phyloP scores from a whole-genome alignment of 2,329 filamentous ascomycete genomes.

The Aspergillus caelatus region DNA sequence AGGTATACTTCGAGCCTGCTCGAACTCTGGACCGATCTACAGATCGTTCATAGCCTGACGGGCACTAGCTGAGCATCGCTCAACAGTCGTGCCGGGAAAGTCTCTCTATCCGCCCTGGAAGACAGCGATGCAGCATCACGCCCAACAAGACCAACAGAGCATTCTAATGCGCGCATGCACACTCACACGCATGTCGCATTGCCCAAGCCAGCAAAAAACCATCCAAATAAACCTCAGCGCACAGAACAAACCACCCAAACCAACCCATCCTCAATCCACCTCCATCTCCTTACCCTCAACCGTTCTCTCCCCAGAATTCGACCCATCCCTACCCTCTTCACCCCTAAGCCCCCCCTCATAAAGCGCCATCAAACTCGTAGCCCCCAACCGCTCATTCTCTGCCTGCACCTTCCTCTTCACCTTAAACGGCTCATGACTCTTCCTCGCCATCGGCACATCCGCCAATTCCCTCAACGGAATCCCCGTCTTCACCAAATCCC shows the following conservation, averaged over 20 bases:
- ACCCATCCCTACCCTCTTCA: background rate
- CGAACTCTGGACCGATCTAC: background rate
- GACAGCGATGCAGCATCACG: too few relatives aligned
- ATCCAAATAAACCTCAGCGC: background rate
- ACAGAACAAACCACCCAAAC: background rate
- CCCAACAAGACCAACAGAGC: too few relatives aligned
- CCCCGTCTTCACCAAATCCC: slow-evolving; percentile 32
- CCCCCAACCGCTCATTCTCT: slow-evolving; percentile 29
- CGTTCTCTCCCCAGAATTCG: background rate
- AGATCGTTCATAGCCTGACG: background rate
- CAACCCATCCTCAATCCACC: background rate
- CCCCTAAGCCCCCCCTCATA: slow-evolving; percentile 3
- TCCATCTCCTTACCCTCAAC: background rate
- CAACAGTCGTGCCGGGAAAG: background rate
- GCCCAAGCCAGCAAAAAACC: background rate
- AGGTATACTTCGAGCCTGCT: background rate
- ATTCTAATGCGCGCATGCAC: background rate
- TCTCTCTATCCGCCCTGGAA: background rate
- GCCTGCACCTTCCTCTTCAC: slow-evolving; percentile 23
- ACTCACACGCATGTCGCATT: background rate
- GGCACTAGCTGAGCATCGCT: background rate
- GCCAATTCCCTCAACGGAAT: slow-evolving; percentile 34
- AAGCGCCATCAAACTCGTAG: slow-evolving; percentile 26
- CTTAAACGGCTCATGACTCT: slow-evolving; percentile 21
- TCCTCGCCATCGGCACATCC: slow-evolving; percentile 35